Evolutionary conservation across 2,329 filamentous ascomycete genomes (phyloP).

Genomic region (Colletotrichum musae): DNA sequence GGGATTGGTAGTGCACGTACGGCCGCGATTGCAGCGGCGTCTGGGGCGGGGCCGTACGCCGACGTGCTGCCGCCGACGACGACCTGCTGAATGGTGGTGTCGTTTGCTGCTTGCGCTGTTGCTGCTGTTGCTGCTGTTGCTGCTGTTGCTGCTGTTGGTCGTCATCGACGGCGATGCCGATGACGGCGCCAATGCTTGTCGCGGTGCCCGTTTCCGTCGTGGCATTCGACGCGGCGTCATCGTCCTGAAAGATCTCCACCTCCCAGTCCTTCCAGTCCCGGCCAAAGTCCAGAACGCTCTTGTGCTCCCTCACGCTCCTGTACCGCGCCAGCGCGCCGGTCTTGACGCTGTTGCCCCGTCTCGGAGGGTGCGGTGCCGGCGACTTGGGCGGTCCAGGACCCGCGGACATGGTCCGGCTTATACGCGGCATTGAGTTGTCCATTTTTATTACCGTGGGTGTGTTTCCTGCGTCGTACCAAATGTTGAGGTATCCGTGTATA

Average conservation of each 20-base stretch:
- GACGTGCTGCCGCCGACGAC: slow-evolving; percentile 23
- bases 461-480: too few relatives aligned
- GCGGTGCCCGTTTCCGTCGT: slow-evolving; percentile 40
- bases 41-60: slow-evolving; percentile 37
- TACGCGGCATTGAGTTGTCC: slow-evolving; percentile 27
- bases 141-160: background rate
- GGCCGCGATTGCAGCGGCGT: slow-evolving; percentile 28
- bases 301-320: slow-evolving; percentile 37
- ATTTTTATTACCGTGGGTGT: slow-evolving; percentile 6
- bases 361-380: slow-evolving; percentile 38
- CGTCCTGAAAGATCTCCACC: slow-evolving; percentile 38
- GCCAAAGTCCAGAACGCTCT: slow-evolving; percentile 38
- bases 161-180: slow-evolving; percentile 37
- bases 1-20: background rate
- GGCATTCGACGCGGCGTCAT: slow-evolving; percentile 38
- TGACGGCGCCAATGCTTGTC: slow-evolving; percentile 36
- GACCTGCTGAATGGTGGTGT: slow-evolving; percentile 5
- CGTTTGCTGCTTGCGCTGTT: background rate
- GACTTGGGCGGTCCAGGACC: slow-evolving; percentile 38
- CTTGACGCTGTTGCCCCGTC: slow-evolving; percentile 35
- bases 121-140: slow-evolving; percentile 21
- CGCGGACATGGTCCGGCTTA: slow-evolving; percentile 40
- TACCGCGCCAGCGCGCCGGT: slow-evolving; percentile 30
- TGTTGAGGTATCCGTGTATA: too few relatives aligned
- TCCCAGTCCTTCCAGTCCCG: slow-evolving; percentile 40